phyloP scores from a whole-genome alignment of 768 basidiomycete genomes.

The Termitomyces eurrhizus region DNA sequence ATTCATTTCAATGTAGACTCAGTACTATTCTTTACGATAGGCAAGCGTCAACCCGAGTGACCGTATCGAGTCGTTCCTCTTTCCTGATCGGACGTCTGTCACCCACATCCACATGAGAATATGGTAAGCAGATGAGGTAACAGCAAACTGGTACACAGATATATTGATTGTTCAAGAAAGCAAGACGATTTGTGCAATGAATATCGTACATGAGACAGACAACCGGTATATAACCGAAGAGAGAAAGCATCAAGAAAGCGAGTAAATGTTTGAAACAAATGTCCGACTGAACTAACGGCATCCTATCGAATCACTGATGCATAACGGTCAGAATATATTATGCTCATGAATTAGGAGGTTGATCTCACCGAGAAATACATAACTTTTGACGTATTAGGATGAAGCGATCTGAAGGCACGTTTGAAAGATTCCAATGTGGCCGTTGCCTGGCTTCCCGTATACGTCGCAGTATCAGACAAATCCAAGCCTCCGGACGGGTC shows the following conservation, averaged over 20 bases:
- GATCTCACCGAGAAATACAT: slow-evolving; percentile 40
- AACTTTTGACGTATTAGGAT: slow-evolving; percentile 26
- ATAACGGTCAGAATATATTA: neutral
- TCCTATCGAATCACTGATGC: neutral
- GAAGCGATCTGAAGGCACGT: slow-evolving; percentile 44
- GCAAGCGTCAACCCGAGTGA: neutral
- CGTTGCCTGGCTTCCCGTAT: slow-evolving; percentile 32
- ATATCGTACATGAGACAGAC: neutral
- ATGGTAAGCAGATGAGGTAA: neutral
- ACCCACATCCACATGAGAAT: neutral
- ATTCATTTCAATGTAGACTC: neutral
- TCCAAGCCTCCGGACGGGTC: slow-evolving; percentile 47
- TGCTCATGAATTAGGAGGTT: neutral
- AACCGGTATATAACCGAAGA: neutral
- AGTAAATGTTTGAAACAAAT: neutral
- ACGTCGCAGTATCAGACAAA: slow-evolving; percentile 33
- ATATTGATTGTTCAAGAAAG: neutral
- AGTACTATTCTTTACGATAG: neutral
- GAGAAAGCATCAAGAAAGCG: neutral
- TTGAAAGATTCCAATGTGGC: slow-evolving; percentile 44
- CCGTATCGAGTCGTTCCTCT: neutral
- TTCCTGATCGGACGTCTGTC: neutral
- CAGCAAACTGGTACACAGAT: neutral
- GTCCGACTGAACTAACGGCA: neutral
- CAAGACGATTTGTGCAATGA: neutral